Conservation (phyloP, 192 early-diverging fungal genomes). For the Entophlyctis helioformis region DNA sequence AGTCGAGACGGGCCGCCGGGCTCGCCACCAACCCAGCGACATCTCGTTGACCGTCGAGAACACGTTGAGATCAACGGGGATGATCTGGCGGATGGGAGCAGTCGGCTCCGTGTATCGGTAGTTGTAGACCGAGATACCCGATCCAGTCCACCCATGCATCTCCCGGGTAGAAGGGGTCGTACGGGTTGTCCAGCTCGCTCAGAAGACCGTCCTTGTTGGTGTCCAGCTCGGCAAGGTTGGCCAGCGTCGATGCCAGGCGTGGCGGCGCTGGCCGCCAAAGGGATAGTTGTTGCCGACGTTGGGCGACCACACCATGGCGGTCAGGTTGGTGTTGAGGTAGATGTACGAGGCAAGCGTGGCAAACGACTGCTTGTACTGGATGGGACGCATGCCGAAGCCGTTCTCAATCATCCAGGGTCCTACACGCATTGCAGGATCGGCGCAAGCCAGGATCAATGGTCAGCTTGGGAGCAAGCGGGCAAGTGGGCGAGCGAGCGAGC, state of each 20-base stretch:
- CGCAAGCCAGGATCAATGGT: no score
- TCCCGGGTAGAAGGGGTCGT: constrained; percentile 17
- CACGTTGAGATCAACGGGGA: constrained; percentile 2
- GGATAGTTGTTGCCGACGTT: constrained; percentile 26
- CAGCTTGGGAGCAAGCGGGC: not conserved
- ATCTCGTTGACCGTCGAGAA: not conserved
- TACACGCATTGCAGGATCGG: not conserved
- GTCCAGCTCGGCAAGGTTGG: no score
- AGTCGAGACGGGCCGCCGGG: not conserved
- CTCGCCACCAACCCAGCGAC: not conserved
- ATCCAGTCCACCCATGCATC: constrained; percentile 35
- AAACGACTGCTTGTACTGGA: constrained; percentile 4
- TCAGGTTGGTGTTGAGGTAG: constrained; percentile 17
- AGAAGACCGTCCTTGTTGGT: constrained; percentile 21
- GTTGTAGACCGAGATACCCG: constrained; percentile 24
- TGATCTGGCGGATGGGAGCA: not conserved
- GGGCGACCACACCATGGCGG: constrained; percentile 27
- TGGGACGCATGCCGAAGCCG: constrained; percentile 13
- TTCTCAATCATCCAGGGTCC: not conserved
- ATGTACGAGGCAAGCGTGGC: constrained; percentile 9
- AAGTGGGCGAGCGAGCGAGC: no score
- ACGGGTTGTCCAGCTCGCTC: constrained; percentile 19
- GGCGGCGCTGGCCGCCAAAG: constrained; percentile 2
- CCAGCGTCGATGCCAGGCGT: not conserved
- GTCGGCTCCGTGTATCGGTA: constrained; percentile 3